Percentiles rank a stretch among this genome's conserved stretches.
Evolutionary conservation across 2,329 filamentous ascomycete genomes (phyloP).

Genomic region (Tolypocladium amazonense): DNA sequence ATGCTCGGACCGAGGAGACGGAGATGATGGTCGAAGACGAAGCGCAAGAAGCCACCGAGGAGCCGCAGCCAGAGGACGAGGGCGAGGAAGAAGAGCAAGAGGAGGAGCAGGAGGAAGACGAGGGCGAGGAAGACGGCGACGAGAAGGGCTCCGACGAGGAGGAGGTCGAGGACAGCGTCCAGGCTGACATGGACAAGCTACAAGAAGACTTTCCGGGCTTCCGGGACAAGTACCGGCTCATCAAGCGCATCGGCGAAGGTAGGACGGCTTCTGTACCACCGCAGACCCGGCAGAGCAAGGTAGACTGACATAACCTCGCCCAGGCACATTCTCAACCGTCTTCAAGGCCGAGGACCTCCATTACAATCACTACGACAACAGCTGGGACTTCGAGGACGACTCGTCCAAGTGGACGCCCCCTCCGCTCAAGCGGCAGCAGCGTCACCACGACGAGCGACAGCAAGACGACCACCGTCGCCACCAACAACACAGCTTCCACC

Average conservation of each 20-base stretch:
- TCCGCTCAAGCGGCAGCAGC: conserved; percentile 42
- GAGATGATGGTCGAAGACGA: conserved; percentile 37
- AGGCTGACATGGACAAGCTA: conserved; percentile 79
- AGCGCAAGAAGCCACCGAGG: conserved; percentile 11
- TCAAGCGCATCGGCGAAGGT: conserved; percentile 98
- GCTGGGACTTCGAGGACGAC: conserved; percentile 70
- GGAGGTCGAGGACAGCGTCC: conserved; percentile 55
- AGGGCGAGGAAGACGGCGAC: conserved; percentile 28
- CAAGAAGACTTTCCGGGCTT: conserved; percentile 77
- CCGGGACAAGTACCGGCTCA: conserved; percentile 72
- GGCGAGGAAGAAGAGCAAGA: conserved; percentile 17
- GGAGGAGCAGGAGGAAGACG: conserved; percentile 19
- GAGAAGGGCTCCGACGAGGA: conserved; percentile 47
- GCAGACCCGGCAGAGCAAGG: too few relatives aligned
- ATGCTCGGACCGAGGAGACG: conserved; percentile 38
- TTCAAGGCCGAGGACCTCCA: conserved; percentile 95
- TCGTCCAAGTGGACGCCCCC: conserved; percentile 59
- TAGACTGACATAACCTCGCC: background rate
- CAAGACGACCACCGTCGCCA: conserved; percentile 22
- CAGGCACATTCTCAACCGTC: conserved; percentile 95
- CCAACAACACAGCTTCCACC: conserved; percentile 24
- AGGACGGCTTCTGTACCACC: conserved; percentile 8
- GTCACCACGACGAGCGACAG: conserved; percentile 10
- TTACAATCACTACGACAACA: conserved; percentile 74
- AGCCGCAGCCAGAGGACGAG: conserved; percentile 15